These are phyloP conservation scores for Endogone sp. DNA, from an alignment of 192 early-diverging fungal species.

Conservation along the genomic window DNA sequence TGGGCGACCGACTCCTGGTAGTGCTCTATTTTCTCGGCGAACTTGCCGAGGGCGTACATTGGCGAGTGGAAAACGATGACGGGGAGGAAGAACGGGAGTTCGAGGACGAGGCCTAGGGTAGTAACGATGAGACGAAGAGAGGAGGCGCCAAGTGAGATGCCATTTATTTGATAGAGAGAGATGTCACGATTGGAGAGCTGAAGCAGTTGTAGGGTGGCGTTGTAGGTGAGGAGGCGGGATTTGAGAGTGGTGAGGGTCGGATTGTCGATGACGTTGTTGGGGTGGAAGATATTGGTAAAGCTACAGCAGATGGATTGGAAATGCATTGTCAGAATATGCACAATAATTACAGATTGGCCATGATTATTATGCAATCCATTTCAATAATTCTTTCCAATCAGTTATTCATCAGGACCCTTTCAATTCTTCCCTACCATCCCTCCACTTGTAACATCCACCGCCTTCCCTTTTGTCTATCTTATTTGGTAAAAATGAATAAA, in stretches of 20 bases:
- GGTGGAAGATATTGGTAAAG: slow-evolving; percentile 22
- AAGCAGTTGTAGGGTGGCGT: slow-evolving; percentile 18
- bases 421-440: too few species aligned
- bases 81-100: slow-evolving; percentile 41
- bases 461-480: too few species aligned
- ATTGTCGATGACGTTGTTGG: slow-evolving; percentile 1
- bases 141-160: slow-evolving; percentile 24
- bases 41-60: slow-evolving; percentile 30
- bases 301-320: not conserved
- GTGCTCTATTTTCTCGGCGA: slow-evolving; percentile 29
- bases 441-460: too few species aligned
- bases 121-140: slow-evolving; percentile 18
- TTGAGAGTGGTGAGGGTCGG: slow-evolving; percentile 8
- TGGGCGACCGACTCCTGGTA: slow-evolving; percentile 40
- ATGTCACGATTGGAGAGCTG: slow-evolving; percentile 32
- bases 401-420: too few species aligned
- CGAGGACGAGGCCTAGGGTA: slow-evolving; percentile 16
- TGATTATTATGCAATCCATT: not conserved
- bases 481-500: too few species aligned
- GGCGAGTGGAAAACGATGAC: slow-evolving; percentile 41
- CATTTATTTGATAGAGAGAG: slow-evolving; percentile 28
- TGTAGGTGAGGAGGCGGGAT: slow-evolving; percentile 21
- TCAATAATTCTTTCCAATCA: too few species aligned
- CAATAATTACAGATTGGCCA: not conserved
- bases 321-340: not conserved